These are phyloP conservation scores for Skeletonema costatum DNA, from an alignment of 108 stramenopile genomes.

Conservation along the genomic window DNA sequence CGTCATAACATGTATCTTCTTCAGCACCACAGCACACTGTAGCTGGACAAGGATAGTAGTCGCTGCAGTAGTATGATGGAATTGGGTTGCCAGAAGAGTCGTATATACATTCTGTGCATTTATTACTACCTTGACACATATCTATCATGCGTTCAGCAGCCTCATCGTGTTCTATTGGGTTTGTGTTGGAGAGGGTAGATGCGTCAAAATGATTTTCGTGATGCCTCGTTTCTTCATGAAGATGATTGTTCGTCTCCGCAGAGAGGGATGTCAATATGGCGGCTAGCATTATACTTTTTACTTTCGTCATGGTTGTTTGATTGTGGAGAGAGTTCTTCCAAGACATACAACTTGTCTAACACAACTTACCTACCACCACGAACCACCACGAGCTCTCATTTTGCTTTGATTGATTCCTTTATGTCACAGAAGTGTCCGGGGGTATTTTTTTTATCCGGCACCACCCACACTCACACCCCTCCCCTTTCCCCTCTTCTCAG, in stretches of 20 bases:
- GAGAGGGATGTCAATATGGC: not conserved
- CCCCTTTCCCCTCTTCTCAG: not conserved
- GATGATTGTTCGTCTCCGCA: not conserved
- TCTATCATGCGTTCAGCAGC: not conserved
- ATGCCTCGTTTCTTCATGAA: no score
- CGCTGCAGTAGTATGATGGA: not conserved
- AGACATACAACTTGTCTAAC: no score
- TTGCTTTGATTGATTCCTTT: no score
- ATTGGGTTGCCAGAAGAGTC: not conserved
- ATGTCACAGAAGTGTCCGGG: no score
- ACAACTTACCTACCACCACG: no score
- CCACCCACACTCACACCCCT: no score
- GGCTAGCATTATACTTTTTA: not conserved
- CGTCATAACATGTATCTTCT: constrained; percentile 24
- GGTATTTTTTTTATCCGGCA: no score
- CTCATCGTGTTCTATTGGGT: not conserved
- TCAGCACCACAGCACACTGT: constrained; percentile 11
- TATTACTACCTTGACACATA: not conserved
- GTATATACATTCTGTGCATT: not conserved
- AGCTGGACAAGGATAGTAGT: not conserved
- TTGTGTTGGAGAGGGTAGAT: not conserved
- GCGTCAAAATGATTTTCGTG: no score
- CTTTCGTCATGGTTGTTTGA: not conserved
- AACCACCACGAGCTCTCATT: no score
- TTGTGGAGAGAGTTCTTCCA: not conserved